A percentile compares a stretch with the other conserved stretches of the same genome.
Evolutionary conservation across 2,329 filamentous ascomycete species (phyloP).

Genomic region (Sporothrix schenckii): DNA sequence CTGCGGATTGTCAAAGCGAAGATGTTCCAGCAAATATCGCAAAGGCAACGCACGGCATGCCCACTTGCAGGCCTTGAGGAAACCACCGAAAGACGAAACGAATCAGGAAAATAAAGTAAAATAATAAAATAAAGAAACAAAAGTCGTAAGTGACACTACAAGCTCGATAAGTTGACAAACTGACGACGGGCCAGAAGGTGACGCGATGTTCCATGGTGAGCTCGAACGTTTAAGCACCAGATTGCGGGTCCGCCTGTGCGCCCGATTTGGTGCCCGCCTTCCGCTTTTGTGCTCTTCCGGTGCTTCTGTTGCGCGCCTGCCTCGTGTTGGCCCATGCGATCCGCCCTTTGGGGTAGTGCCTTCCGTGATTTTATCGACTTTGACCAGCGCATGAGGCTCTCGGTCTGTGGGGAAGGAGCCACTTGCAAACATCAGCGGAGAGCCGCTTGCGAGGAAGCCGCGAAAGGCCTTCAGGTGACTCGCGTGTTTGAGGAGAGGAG

Average conservation of each 20-base stretch:
- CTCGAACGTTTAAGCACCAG: background rate
- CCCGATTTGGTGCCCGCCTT: background rate
- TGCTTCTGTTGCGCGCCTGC: background rate
- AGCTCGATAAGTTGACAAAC: background rate
- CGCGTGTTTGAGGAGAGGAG: background rate
- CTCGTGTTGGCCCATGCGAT: background rate
- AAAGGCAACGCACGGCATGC: too few species aligned
- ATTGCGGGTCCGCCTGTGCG: constrained; percentile 20
- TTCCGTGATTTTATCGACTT: background rate
- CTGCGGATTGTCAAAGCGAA: too few species aligned
- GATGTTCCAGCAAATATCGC: too few species aligned
- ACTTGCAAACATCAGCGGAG: background rate
- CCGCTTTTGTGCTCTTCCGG: background rate
- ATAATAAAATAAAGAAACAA: too few species aligned
- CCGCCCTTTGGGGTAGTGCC: background rate
- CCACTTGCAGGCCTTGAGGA: background rate
- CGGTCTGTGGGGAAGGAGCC: constrained; percentile 3
- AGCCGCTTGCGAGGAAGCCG: background rate
- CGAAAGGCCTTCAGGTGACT: background rate
- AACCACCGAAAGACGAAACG: background rate
- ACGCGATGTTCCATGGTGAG: too few species aligned
- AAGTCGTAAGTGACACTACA: background rate
- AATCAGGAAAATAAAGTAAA: too few species aligned
- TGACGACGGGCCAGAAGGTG: too few species aligned
- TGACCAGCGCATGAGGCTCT: background rate